Evolutionary conservation across 768 basidiomycete genomes (phyloP), one percentile per base, ranked within the genome.

Genomic region (Lentinus tigrinus): DNA sequence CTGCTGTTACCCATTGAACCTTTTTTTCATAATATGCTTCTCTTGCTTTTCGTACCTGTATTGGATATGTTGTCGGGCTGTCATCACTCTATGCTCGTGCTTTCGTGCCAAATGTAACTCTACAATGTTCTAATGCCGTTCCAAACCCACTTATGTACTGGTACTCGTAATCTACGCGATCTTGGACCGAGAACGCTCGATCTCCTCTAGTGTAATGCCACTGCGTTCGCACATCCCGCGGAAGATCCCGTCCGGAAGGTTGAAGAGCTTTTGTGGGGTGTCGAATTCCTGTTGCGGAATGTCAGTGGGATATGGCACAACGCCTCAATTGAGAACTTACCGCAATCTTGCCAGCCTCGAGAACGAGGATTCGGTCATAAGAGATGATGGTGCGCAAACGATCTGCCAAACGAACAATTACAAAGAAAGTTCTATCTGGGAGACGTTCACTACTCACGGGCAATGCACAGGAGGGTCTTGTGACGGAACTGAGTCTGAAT

Each of bases 311-410:
- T 34, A 54, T 13, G 31, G 43, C 6, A 24, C 38, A 40, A 37
- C 37, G n/a, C 38, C 21, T 39, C 38, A 19, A 31, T 19, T n/a
- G 31, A 40, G 34, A 0, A 36, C 80, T 71, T 40, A 83, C 81
- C 24, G 75, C 77, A 40, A 90, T 82, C 8, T 72, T 73, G 1
- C 89, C 88, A 21, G 79, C 77, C 57, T 86, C 83, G 63, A 91
- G 78, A 8, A 91, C 88, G 39, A 88, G 74, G 46, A 91, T 85
- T 23, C 83, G 74, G 68, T 93, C 88, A 63, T 89, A 89, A 13
- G 72, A 71, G 56, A 79, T 67, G 61, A 84, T 81, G 1, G 83
- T 85, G 52, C 78, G 72, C 26, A 84, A 69, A n/a, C 83, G 78
- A 65, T 83, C 69, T 72, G 26, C 9, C 27, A 17, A 8, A n/a